These are phyloP conservation scores for Acanthamoeba castellanii DNA, from an alignment of 208 protist species.

Conservation along the genomic window DNA sequence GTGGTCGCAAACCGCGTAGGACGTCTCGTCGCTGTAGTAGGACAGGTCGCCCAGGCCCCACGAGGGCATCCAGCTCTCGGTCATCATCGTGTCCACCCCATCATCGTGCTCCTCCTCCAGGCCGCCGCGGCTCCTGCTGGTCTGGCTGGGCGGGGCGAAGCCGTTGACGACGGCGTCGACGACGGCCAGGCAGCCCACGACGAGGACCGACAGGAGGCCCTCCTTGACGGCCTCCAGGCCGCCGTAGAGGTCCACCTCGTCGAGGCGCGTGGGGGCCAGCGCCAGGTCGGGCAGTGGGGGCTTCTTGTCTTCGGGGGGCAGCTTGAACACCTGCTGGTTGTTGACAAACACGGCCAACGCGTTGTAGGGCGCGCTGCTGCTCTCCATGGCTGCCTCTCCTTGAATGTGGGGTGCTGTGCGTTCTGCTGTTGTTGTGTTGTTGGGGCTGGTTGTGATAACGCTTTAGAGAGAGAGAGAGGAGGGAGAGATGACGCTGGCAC, in stretches of 20 bases:
- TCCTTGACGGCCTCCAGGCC: not conserved
- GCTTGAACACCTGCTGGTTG: not conserved
- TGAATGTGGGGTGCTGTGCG: not conserved
- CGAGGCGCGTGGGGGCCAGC: not conserved
- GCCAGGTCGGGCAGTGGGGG: not conserved
- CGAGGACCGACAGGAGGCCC: not conserved
- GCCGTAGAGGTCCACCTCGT: not conserved
- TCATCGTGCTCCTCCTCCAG: not conserved
- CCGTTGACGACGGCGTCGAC: not conserved
- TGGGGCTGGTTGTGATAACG: too few relatives aligned
- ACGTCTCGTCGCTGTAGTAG: not conserved
- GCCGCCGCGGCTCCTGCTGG: too few relatives aligned
- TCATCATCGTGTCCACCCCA: not conserved
- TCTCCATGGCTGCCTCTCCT: not conserved
- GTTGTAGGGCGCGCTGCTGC: not conserved
- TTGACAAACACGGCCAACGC: not conserved
- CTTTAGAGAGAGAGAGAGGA: too few relatives aligned
- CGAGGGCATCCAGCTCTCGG: conserved; percentile 34
- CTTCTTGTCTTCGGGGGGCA: not conserved
- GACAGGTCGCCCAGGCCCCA: conserved; percentile 24
- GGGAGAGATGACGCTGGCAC: too few relatives aligned
- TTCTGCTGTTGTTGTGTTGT: not conserved
- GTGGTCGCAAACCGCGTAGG: too few relatives aligned
- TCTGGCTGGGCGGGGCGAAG: not conserved
- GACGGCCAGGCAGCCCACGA: conserved; percentile 14